Evolutionary conservation across 2,329 filamentous ascomycete species (phyloP).

Genomic region (Alternaria gansuensis): DNA sequence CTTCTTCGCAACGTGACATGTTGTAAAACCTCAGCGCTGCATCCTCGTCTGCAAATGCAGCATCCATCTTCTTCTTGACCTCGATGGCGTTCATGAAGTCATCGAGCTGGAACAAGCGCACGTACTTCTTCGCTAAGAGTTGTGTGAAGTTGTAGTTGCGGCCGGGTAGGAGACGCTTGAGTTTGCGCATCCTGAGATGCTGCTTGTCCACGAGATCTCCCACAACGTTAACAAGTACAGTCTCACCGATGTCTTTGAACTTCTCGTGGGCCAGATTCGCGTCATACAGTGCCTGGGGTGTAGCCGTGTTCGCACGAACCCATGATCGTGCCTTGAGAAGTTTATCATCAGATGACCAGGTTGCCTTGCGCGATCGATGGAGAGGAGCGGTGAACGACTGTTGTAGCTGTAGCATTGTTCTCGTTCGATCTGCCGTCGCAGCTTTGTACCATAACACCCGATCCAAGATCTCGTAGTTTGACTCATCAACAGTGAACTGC

Average conservation of each 20-base stretch:
- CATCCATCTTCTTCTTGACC: conserved; percentile 70
- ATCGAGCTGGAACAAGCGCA: conserved; percentile 59
- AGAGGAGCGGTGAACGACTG: conserved; percentile 39
- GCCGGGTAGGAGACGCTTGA: conserved; percentile 64
- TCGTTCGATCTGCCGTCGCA: conserved; percentile 33
- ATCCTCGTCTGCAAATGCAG: conserved; percentile 55
- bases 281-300: conserved; percentile 54
- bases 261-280: conserved; percentile 53
- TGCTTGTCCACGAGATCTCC: conserved; percentile 63
- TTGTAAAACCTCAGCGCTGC: conserved; percentile 46
- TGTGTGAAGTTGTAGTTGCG: conserved; percentile 71
- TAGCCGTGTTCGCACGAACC: conserved; percentile 58
- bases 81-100: conserved; percentile 62
- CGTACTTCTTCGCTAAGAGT: conserved; percentile 65
- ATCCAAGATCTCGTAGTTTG: conserved; percentile 39
- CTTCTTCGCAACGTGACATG: conserved; percentile 66
- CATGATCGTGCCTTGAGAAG: conserved; percentile 54
- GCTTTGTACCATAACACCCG: conserved; percentile 40
- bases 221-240: conserved; percentile 58
- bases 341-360: conserved; percentile 17
- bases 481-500: conserved; percentile 40
- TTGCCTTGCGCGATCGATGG: conserved; percentile 19
- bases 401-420: conserved; percentile 39
- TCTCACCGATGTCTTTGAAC: conserved; percentile 47
- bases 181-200: conserved; percentile 69